Base-by-base conservation (phyloP, 2,329 filamentous ascomycete genomes). In the Xylaria sp. region DNA sequence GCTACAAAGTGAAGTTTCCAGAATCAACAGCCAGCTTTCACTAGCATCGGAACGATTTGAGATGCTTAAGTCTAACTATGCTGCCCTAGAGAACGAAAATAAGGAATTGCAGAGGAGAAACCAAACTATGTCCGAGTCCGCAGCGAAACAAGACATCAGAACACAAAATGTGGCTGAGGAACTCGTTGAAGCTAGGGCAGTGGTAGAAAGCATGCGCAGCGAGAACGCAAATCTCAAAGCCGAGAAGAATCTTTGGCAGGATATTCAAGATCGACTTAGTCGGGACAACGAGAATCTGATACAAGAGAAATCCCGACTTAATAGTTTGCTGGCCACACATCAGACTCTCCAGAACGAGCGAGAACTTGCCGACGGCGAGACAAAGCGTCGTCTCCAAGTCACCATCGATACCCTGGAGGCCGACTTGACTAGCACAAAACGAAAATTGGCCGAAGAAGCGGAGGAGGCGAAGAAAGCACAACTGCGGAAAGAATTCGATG, bases 131-230 rank as follows among this genome's bases (percentile, higher is more conserved):
- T 92, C 93, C 0, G 94, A 98, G 76, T 90, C 90, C 61, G 90
- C 94, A 7, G 94, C 93, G 5, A 96, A 93, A 79, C 93, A 97
- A 77, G 97, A 99, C 74, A 85, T 97, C 53, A 90, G 90, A 50
- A 96, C 92, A 2, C 94, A 97, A 75, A 94, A 97, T 80, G 92
- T 95, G 32, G 94, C 93, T 0, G 95, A 98, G 79, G 95, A 99
- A 74, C 86, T 98, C 6, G 90, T 98, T 10, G 96, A 97, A 78
- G 90, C 92, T 5, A 91, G 90, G 77, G 91, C 91, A 36, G 82
- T 95, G 60, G 84, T 92, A 3, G 95, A 99, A 76, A 94, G 93
- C 76, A 87, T 97, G 80, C 91, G 94, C 60, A 94, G 93, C 72
- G 96, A 99, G 78, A 93, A 91, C 62, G 91, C 94, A 18, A 97